A percentile compares a stretch with the other conserved stretches of the same genome.
phyloP scores from a whole-genome alignment of 345 rosid species.

The Euphorbia peplus region DNA sequence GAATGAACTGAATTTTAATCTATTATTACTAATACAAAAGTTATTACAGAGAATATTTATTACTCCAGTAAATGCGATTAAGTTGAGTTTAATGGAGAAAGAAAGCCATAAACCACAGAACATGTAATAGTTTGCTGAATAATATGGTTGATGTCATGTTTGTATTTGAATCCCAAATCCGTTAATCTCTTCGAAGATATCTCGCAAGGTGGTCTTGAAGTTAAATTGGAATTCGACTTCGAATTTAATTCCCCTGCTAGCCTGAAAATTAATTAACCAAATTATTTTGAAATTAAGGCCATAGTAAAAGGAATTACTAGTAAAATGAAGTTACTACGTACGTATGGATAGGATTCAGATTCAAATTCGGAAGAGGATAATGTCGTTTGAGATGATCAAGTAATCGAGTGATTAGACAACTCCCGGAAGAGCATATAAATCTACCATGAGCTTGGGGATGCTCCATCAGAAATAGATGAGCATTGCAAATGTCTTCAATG shows the following conservation, averaged over 20 bases:
- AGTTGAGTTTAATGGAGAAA: slow-evolving; percentile 22
- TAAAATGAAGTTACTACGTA: too few species aligned
- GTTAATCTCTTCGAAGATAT: slow-evolving; percentile 71
- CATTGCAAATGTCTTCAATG: slow-evolving; percentile 68
- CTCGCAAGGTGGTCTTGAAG: slow-evolving; percentile 44
- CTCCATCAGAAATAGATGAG: slow-evolving; percentile 68
- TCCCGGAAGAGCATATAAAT: slow-evolving; percentile 56
- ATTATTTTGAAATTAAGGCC: too few species aligned
- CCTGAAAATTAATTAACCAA: slow-evolving; percentile 20
- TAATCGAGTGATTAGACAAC: slow-evolving; percentile 43
- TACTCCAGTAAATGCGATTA: background rate
- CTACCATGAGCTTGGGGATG: slow-evolving; percentile 50
- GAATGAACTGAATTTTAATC: too few species aligned
- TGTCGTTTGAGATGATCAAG: slow-evolving; percentile 34
- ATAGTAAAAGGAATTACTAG: too few species aligned
- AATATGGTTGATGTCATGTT: slow-evolving; percentile 53
- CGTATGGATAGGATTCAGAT: slow-evolving; percentile 25
- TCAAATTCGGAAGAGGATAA: slow-evolving; percentile 24
- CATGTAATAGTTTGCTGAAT: slow-evolving; percentile 43
- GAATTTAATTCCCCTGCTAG: slow-evolving; percentile 20
- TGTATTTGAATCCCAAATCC: slow-evolving; percentile 58
- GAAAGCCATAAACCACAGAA: slow-evolving; percentile 40
- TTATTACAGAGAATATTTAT: background rate
- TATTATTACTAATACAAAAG: too few species aligned
- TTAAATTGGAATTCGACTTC: slow-evolving; percentile 5